Evolutionary conservation across 192 early-diverging fungal species (phyloP), one percentile per base, ranked within the genome.

Genomic region (Mortierella alpina): DNA sequence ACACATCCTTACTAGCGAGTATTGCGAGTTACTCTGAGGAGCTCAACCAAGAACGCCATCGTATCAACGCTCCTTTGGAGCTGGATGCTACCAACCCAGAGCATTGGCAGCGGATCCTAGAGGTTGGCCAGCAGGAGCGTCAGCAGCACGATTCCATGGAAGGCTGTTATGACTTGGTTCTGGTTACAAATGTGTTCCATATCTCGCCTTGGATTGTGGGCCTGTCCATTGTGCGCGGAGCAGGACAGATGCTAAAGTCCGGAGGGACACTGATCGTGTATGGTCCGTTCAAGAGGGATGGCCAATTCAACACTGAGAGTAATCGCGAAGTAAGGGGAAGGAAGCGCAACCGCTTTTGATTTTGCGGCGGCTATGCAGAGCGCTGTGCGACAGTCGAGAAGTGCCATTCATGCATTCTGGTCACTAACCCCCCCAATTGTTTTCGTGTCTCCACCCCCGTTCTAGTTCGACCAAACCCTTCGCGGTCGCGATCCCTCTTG

Each of bases 141-240:
- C 70, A 72, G 42, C 51, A 53, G 6, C 14, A 44, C 2, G 12
- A 58, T 20, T n/a, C 4, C 12, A 55, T 3, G 10, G 0, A 14
- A 7, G 44, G 45, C 45, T 20, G 42, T 18, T 80, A 68, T 23
- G 77, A 80, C 53, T 7, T 80, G 54, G 68, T 80, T 2, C 13
- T 80, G 39, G 64, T 70, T 1, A 80, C 77, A 7, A 80, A 80
- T 49, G 77, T 80, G 6, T 72, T 80, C 17, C 77, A 80, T 49
- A 80, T 80, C 8, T 80, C 77, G 15, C 77, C 77, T 9, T 80
- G 69, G 77, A 58, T 72, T n/a, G 77, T 80, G 7, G 64, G 70
- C 0, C 55, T 72, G 55, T 80, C 70, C 7, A 80, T 80, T 46
- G 47, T 71, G 5, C 69, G 69, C 22, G 68, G 68, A 7, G 59